Conservation (phyloP, 352 stramenopile species). For the Phytophthora quininea region DNA sequence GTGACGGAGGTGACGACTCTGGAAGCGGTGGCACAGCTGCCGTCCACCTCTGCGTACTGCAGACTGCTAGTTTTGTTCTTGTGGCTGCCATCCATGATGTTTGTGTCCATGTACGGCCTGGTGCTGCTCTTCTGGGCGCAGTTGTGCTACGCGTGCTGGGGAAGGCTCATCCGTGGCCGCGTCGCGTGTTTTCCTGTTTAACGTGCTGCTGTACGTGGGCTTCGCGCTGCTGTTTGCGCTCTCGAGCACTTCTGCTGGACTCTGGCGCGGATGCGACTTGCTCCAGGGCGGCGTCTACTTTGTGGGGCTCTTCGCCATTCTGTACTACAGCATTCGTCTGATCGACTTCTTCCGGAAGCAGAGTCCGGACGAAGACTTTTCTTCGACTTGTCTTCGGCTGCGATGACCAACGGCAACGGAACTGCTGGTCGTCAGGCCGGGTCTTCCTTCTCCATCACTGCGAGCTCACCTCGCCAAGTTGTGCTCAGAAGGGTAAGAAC, state of each 20-base stretch:
- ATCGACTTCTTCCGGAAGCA: constrained; percentile 84
- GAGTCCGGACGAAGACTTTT: constrained; percentile 82
- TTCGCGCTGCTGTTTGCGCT: constrained; percentile 59
- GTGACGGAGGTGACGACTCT: constrained; percentile 67
- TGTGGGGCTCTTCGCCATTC: constrained; percentile 62
- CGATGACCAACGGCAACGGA: constrained; percentile 32
- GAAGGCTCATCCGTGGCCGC: constrained; percentile 76
- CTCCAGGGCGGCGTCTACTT: constrained; percentile 71
- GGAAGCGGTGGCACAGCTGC: constrained; percentile 39
- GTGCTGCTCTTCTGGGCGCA: constrained; percentile 87
- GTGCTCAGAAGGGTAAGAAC: constrained; percentile 64
- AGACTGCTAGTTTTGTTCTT: constrained; percentile 67
- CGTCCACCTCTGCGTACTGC: constrained; percentile 50
- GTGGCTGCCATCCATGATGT: constrained; percentile 83
- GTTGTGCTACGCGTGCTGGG: constrained; percentile 85
- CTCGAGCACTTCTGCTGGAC: constrained; percentile 47
- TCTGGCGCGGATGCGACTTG: constrained; percentile 76
- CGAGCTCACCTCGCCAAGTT: constrained; percentile 57
- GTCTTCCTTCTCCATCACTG: constrained; percentile 27
- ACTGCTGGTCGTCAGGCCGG: constrained; percentile 5
- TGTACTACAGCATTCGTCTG: constrained; percentile 84
- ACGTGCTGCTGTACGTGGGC: constrained; percentile 70
- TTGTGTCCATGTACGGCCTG: constrained; percentile 84
- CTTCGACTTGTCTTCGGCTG: constrained; percentile 67
- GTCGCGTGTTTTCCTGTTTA: constrained; percentile 80